These are phyloP conservation scores for Cicer cuneatum DNA, from an alignment of 306 rosid genomes.

Conservation along the genomic window DNA sequence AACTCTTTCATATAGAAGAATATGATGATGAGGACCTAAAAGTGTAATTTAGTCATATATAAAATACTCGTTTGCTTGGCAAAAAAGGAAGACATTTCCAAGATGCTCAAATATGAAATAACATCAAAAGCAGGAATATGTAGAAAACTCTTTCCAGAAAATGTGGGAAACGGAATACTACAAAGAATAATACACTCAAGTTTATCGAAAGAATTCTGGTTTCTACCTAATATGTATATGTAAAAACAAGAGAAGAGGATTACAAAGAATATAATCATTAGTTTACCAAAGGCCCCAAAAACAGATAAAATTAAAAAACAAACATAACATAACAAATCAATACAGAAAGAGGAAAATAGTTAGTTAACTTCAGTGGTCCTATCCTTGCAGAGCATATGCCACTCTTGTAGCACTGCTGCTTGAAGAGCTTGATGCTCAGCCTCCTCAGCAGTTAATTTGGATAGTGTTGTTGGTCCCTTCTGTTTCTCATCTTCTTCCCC, in stretches of 20 bases:
- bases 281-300: slow-evolving; percentile 19
- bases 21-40: too few species aligned
- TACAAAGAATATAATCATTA: slow-evolving; percentile 48
- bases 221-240: slow-evolving; percentile 44
- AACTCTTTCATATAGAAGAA: too few species aligned
- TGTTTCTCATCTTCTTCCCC: slow-evolving; percentile 62
- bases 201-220: slow-evolving; percentile 25
- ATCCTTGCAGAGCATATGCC: slow-evolving; percentile 92
- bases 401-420: slow-evolving; percentile 94
- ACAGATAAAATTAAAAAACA: not conserved
- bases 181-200: slow-evolving; percentile 41
- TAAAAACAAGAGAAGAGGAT: slow-evolving; percentile 32
- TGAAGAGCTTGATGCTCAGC: slow-evolving; percentile 99
- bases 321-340: not conserved
- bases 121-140: slow-evolving; percentile 32
- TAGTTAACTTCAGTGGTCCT: slow-evolving; percentile 71
- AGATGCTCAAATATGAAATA: slow-evolving; percentile 39
- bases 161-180: slow-evolving; percentile 25
- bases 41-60: too few species aligned
- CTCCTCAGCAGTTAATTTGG: slow-evolving; percentile 92
- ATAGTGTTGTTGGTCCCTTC: slow-evolving; percentile 90
- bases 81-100: not conserved
- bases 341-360: slow-evolving; percentile 7
- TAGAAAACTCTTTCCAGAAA: slow-evolving; percentile 46
- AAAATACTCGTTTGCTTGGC: too few species aligned